Evolutionary conservation across 139 green algal genomes (phyloP).

Genomic region (Ettlia oleoabundans): DNA sequence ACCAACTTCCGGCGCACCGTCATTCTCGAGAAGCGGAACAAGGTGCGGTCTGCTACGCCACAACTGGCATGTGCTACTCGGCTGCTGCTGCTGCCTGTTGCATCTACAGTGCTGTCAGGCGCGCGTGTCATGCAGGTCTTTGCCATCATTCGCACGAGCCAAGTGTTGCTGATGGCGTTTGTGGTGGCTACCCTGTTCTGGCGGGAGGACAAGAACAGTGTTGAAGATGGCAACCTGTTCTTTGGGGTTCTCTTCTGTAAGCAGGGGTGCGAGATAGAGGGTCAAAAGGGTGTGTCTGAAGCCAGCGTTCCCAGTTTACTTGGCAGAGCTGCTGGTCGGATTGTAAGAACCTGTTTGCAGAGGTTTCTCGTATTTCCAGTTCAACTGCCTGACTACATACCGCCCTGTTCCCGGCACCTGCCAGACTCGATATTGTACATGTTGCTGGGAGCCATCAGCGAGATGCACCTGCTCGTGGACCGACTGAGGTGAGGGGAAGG

Average conservation of each 20-base stretch:
- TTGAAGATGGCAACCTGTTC: slow-evolving; percentile 59
- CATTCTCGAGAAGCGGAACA: slow-evolving; percentile 36
- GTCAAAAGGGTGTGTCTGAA: too few relatives aligned
- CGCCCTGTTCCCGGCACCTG: too few relatives aligned
- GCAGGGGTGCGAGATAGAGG: too few relatives aligned
- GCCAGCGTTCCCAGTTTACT: too few relatives aligned
- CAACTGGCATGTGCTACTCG: too few relatives aligned
- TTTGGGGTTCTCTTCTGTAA: slow-evolving; percentile 49
- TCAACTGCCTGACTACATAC: too few relatives aligned
- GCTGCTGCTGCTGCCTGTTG: too few relatives aligned
- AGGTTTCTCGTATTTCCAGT: too few relatives aligned
- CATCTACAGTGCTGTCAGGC: too few relatives aligned
- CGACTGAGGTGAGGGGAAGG: slow-evolving; percentile 10
- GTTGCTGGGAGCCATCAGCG: slow-evolving; percentile 25
- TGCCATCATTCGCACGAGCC: slow-evolving; percentile 35
- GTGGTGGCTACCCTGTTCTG: slow-evolving; percentile 65
- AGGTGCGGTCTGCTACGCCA: background rate
- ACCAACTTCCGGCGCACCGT: slow-evolving; percentile 49
- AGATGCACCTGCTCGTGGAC: slow-evolving; percentile 42
- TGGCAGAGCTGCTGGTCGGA: too few relatives aligned
- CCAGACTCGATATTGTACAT: slow-evolving; percentile 60
- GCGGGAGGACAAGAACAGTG: slow-evolving; percentile 39
- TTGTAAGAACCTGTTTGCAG: too few relatives aligned
- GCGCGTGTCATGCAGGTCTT: slow-evolving; percentile 35
- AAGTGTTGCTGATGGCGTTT: slow-evolving; percentile 56